phyloP scores from a whole-genome alignment of 352 stramenopile genomes.

The Phytophthora agathidicida region DNA sequence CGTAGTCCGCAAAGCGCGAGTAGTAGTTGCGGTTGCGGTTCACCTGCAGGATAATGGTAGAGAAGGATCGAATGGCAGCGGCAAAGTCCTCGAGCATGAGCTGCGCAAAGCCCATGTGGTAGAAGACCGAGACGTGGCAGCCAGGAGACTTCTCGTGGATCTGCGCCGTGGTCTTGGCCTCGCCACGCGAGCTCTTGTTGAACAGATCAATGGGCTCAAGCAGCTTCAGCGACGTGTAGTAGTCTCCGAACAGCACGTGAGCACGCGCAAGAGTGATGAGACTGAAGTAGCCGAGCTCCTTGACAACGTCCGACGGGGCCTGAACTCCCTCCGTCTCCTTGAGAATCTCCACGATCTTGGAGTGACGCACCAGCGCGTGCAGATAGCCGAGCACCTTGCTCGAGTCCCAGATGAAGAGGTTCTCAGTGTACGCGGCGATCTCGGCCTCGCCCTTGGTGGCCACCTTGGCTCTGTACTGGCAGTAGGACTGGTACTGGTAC shows the following conservation, averaged over 20 bases:
- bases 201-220: constrained; percentile 92
- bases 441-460: constrained; percentile 65
- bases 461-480: constrained; percentile 94
- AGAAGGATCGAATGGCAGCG: constrained; percentile 90
- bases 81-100: constrained; percentile 98
- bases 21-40: constrained; percentile 92
- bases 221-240: constrained; percentile 93
- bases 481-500: constrained; percentile 99
- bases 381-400: constrained; percentile 97
- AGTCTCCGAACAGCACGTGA: constrained; percentile 97
- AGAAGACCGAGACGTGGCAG: constrained; percentile 95
- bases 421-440: constrained; percentile 62
- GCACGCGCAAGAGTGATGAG: constrained; percentile 94
- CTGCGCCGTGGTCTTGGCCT: constrained; percentile 69
- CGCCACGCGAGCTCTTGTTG: constrained; percentile 73
- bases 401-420: constrained; percentile 95
- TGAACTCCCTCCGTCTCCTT: constrained; percentile 47
- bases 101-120: constrained; percentile 97
- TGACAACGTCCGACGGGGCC: constrained; percentile 74
- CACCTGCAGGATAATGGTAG: constrained; percentile 90
- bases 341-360: constrained; percentile 92
- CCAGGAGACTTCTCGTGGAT: constrained; percentile 92
- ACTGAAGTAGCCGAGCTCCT: constrained; percentile 96
- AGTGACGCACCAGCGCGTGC: constrained; percentile 91
- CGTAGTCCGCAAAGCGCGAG: constrained; percentile 90